These are phyloP conservation scores for Terfezia claveryi DNA, from an alignment of 495 filamentous ascomycete genomes.

Conservation along the genomic window DNA sequence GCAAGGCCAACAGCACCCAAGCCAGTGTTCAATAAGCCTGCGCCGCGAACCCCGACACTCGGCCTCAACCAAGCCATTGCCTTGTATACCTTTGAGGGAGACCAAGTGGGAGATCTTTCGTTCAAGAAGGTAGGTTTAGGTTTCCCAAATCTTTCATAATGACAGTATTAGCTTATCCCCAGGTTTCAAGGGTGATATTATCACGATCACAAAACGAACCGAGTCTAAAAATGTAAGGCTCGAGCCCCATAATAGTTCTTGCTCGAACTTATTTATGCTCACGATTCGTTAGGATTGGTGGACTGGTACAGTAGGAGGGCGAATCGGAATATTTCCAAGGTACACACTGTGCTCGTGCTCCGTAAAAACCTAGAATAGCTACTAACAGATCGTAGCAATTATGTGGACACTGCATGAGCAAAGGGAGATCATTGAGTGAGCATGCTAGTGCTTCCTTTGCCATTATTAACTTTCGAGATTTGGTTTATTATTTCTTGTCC, in stretches of 20 bases:
- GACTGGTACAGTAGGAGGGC: slow-evolving; percentile 16
- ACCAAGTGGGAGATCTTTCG: slow-evolving; percentile 71
- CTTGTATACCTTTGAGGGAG: slow-evolving; percentile 77
- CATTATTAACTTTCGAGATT: no score
- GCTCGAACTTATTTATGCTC: not conserved
- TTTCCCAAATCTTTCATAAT: slow-evolving; percentile 3
- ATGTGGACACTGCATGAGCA: no score
- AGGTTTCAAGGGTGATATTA: slow-evolving; percentile 87
- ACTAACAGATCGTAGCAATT: no score
- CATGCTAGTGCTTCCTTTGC: no score
- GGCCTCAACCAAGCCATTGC: slow-evolving; percentile 73
- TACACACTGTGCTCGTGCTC: not conserved
- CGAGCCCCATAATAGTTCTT: not conserved
- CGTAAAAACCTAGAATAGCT: no score
- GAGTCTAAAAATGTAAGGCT: slow-evolving; percentile 28
- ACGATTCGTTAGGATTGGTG: slow-evolving; percentile 17
- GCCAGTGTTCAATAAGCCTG: slow-evolving; percentile 46
- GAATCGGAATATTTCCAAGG: slow-evolving; percentile 19
- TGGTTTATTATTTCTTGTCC: no score
- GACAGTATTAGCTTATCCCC: slow-evolving; percentile 21
- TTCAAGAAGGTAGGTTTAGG: not conserved
- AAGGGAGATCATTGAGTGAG: no score
- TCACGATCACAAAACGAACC: slow-evolving; percentile 94
- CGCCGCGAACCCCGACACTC: slow-evolving; percentile 29
- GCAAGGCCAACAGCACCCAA: slow-evolving; percentile 68